A percentile compares a stretch with the other conserved stretches of the same genome.
These are phyloP conservation scores for Suillus bovinus DNA, from an alignment of 768 basidiomycete species.

Conservation along the genomic window DNA sequence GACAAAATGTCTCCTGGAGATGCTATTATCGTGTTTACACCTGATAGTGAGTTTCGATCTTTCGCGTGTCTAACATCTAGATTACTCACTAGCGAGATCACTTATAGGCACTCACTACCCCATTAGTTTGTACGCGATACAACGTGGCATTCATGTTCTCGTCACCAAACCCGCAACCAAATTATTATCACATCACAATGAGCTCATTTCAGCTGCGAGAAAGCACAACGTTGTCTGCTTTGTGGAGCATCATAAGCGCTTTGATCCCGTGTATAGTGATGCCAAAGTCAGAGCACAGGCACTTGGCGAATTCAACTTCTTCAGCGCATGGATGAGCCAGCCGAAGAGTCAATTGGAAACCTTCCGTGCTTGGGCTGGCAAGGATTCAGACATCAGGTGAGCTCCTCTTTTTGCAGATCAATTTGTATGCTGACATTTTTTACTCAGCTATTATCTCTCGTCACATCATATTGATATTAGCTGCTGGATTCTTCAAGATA, in stretches of 20 bases:
- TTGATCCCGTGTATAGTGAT: conserved; percentile 92
- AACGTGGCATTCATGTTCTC: conserved; percentile 83
- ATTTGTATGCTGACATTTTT: not conserved
- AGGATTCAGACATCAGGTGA: conserved; percentile 89
- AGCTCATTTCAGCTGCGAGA: conserved; percentile 72
- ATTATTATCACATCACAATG: conserved; percentile 78
- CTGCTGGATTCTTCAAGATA: conserved; percentile 81
- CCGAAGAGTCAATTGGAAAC: conserved; percentile 94
- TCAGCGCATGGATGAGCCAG: conserved; percentile 97
- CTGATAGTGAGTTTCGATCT: conserved; percentile 62
- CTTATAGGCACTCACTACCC: conserved; percentile 74
- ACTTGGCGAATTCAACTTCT: conserved; percentile 93
- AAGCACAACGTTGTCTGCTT: conserved; percentile 84
- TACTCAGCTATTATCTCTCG: conserved; percentile 84
- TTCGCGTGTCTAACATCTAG: not conserved
- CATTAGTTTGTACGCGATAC: conserved; percentile 85
- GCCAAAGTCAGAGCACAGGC: conserved; percentile 74
- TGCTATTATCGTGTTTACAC: conserved; percentile 92
- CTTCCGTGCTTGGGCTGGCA: conserved; percentile 94
- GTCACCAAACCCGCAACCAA: conserved; percentile 94
- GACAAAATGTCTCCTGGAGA: conserved; percentile 76
- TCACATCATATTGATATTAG: conserved; percentile 93
- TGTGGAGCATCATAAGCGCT: conserved; percentile 94
- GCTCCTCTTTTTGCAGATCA: not conserved
- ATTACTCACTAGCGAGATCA: not conserved